Evolutionary conservation across 2,329 filamentous ascomycete species (phyloP).

Genomic region (Lasiodiplodia gonubiensis): DNA sequence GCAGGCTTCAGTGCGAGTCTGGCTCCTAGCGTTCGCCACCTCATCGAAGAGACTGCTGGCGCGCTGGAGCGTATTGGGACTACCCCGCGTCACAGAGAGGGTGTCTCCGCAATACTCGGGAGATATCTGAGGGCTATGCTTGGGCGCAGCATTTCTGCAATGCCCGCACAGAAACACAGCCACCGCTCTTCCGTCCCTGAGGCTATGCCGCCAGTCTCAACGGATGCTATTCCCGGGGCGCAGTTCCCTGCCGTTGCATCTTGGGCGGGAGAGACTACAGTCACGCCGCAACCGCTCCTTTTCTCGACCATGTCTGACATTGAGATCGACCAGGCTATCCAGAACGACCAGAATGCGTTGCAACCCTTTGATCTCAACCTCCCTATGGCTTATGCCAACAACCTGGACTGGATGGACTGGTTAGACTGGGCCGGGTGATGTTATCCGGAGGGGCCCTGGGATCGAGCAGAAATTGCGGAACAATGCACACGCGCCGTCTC

Average conservation of each 20-base stretch:
- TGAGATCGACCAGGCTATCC: conserved; percentile 70
- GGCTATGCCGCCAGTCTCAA: background rate
- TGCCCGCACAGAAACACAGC: conserved; percentile 40
- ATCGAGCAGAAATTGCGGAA: background rate
- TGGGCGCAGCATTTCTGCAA: conserved; percentile 35
- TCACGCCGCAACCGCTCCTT: conserved; percentile 60
- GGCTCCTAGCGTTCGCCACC: conserved; percentile 56
- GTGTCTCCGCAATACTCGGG: conserved; percentile 66
- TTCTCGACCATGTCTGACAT: conserved; percentile 74
- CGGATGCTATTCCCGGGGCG: conserved; percentile 27
- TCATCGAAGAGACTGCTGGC: conserved; percentile 68
- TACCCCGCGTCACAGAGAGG: conserved; percentile 69
- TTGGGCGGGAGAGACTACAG: conserved; percentile 32
- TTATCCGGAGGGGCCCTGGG: background rate
- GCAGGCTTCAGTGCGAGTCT: conserved; percentile 39
- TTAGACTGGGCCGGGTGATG: conserved; percentile 21
- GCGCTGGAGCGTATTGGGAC: conserved; percentile 73
- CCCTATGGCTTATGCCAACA: conserved; percentile 60
- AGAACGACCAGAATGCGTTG: conserved; percentile 64
- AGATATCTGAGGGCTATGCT: conserved; percentile 55
- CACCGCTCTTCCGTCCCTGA: conserved; percentile 25
- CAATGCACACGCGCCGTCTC: background rate
- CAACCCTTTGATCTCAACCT: conserved; percentile 62
- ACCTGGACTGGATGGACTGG: conserved; percentile 29
- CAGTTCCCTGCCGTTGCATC: conserved; percentile 26